Evolutionary conservation across 352 stramenopile genomes (phyloP).

Genomic region (Peronospora destructor): DNA sequence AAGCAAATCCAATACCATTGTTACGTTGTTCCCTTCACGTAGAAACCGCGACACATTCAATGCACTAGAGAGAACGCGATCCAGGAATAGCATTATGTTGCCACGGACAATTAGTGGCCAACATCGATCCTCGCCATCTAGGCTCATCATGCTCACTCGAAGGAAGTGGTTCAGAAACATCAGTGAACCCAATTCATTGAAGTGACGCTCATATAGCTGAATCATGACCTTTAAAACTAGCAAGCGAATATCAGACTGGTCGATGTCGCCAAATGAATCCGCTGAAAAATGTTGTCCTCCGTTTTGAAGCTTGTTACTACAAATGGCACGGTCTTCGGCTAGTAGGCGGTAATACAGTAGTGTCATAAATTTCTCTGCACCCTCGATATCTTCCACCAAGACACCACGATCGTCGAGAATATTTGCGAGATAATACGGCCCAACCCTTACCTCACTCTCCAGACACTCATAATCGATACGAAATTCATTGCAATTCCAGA

Average conservation of each 20-base stretch:
- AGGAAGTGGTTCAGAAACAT: constrained; percentile 81
- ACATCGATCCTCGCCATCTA: constrained; percentile 34
- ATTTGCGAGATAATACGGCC: constrained; percentile 77
- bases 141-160: constrained; percentile 67
- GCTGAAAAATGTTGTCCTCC: constrained; percentile 18
- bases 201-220: constrained; percentile 78
- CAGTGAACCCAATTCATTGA: constrained; percentile 64
- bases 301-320: constrained; percentile 17
- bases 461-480: constrained; percentile 68
- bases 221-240: constrained; percentile 86
- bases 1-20: constrained; percentile 70
- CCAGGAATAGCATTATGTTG: constrained; percentile 79
- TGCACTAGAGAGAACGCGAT: constrained; percentile 73
- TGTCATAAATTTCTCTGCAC: constrained; percentile 75
- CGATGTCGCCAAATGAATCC: constrained; percentile 33
- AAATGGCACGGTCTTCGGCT: constrained; percentile 44
- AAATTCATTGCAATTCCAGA: constrained; percentile 86
- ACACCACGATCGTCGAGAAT: constrained; percentile 76
- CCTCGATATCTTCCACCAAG: constrained; percentile 71
- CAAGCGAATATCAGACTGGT: constrained; percentile 68
- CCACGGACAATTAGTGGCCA: constrained; percentile 75
- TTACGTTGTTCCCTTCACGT: constrained; percentile 61
- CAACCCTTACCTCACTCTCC: constrained; percentile 71
- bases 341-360: constrained; percentile 82
- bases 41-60: constrained; percentile 77